Evolutionary conservation across 352 stramenopile species (phyloP).

Genomic region (Lagenidium sp.): DNA sequence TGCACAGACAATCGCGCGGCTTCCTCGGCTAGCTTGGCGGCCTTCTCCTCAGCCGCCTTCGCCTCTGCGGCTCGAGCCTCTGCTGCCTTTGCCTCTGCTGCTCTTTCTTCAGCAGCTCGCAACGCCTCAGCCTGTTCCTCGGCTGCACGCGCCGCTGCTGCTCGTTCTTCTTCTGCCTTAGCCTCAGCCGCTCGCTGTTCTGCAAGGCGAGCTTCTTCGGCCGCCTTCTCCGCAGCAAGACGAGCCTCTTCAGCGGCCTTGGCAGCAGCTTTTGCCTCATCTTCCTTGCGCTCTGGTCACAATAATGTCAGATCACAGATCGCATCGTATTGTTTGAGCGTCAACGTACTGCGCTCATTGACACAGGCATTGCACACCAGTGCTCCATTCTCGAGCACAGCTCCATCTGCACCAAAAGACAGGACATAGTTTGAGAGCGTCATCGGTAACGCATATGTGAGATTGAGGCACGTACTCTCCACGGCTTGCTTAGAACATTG

Average conservation of each 20-base stretch:
- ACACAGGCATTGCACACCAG: conserved; percentile 50
- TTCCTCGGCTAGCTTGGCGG: conserved; percentile 13
- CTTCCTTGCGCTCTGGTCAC: conserved; percentile 17
- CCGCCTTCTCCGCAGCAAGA: conserved; percentile 3
- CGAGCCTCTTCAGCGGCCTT: conserved; percentile 14
- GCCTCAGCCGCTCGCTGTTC: conserved; percentile 16
- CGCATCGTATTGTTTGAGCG: too few species aligned
- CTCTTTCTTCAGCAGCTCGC: conserved; percentile 8
- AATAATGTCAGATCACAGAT: too few species aligned
- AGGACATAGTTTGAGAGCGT: too few species aligned
- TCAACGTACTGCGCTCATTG: conserved; percentile 39
- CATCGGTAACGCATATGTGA: not conserved
- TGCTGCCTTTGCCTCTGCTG: conserved; percentile 8
- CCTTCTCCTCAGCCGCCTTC: conserved; percentile 7
- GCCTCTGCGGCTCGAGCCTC: conserved; percentile 6
- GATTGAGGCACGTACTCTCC: conserved; percentile 26
- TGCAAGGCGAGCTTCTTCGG: conserved; percentile 16
- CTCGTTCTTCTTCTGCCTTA: conserved; percentile 16
- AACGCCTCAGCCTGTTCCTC: conserved; percentile 11
- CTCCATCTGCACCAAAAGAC: conserved; percentile 16
- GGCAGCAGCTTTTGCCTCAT: conserved; percentile 15
- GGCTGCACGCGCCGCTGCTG: conserved; percentile 13
- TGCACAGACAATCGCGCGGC: conserved; percentile 10
- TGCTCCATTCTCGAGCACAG: conserved; percentile 41
- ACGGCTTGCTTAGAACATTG: conserved; percentile 56